Base-by-base conservation (phyloP, 257 asterid species). In the Buddleja alternifolia region DNA sequence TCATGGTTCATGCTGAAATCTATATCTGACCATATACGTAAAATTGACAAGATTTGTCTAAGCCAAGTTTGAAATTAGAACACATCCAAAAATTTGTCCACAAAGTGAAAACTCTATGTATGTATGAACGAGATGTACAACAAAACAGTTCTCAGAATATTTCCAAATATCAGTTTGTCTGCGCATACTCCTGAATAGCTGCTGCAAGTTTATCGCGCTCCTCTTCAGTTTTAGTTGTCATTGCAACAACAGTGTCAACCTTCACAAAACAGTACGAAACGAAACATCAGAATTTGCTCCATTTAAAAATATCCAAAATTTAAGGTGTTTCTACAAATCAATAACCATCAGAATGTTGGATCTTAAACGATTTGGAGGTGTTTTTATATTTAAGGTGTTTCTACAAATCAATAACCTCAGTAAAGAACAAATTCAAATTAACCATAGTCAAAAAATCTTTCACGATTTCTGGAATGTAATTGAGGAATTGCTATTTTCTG, bases 171-270 rank as follows among this genome's bases (percentile, higher is more conserved):
- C 83, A 89, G 45, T 67, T 69, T 66, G 85, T 72, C 59, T 97
- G 99, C 34, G 99, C 89, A 44, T 85, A 81, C 56, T 91, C 99
- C 74, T 87, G 84, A 45, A 94, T 91, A 23, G 73, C 84, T 64
- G 91, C 90, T 14, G 90, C 95, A 41, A 94, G 87, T 61, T 94
- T 87, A 74, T 94, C 78, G 19, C 97, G 82, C 59, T 87, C 97
- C 66, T 87, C 97, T 70, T 63, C 85, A 0, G 85, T 74, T 77
- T 82, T 94, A 0, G 88, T 85, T 78, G 85, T 87, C 68, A 94
- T 85, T 34, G 97, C 94, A 46, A 84, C 82, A 50, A 86, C 92
- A 2, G 47, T 34, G 50, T 87, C 96, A 51, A 79, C 95, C 92
- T 86, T 68, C 25, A 50, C 4, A 67, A 9, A 45, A 53, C 25